Evolutionary conservation across 169 alveolate genomes (phyloP), one percentile per base, ranked within the genome.

Genomic region (Eimeria acervulina): DNA sequence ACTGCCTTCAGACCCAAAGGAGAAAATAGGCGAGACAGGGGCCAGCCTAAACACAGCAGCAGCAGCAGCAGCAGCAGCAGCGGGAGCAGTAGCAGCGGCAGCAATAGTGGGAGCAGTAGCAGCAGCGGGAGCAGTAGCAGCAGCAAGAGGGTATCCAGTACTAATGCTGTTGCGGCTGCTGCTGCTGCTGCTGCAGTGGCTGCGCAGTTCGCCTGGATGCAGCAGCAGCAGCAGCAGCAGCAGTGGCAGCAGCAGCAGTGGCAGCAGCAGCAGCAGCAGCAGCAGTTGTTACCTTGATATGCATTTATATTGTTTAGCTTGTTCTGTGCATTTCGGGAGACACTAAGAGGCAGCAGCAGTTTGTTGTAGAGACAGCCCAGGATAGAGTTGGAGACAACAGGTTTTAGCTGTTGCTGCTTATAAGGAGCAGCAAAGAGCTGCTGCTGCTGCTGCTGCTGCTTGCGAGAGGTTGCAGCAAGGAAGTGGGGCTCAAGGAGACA

Each of bases 401-500:
- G 61, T 55, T 55, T 12, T 44, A 81, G 90, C 10, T 42, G 52
- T 66, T 42, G 44, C 68, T 81, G 40, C 28, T 17, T 15, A 17
- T 61, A 44, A 36, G 6, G 10, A 36, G 68, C 61, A 10, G 63
- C 36, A 13, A 26, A 42, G 26, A 15, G 36, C 15, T 74, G n/a
- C 78, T 85, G 55, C 28, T 28, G 81, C 93, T 52, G 63, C 55
- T 47, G 55, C 55, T 47, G 55, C 55, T 47, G 55, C 5, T 47
- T 7, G 19, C 12, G 55, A 47, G 55, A 5, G 12, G 55, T 12
- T 47, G 55, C 55, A 47, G 55, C 55, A 47, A 47, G 38, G 93
- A 85, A 85, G 80, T 85, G 93, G 55, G 93, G 93, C 26, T 42
- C 33, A 6, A 47, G 63, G n/a, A 36, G 26, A 52, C 93, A 85